Conservation (phyloP, 768 basidiomycete genomes). For the Pleurotus salmoneostramineus region DNA sequence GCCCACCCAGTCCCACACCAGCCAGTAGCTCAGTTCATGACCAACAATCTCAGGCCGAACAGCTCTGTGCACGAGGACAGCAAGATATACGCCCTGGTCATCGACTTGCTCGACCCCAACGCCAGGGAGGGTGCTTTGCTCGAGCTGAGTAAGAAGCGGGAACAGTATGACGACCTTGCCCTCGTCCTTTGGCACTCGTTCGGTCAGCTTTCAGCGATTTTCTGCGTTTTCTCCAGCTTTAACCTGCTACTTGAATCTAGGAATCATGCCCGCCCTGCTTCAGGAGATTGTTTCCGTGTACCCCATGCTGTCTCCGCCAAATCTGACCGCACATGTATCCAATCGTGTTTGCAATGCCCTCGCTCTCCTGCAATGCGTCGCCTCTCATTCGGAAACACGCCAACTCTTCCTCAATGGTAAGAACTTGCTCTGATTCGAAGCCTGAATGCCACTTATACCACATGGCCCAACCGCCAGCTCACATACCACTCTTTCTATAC, state of each 20-base stretch:
- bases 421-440: constrained; percentile 43
- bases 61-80: constrained; percentile 43
- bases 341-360: constrained; percentile 99
- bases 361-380: constrained; percentile 96
- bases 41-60: constrained; percentile 18
- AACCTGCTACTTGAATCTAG: constrained; percentile 31
- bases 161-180: constrained; percentile 98
- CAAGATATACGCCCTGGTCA: constrained; percentile 89
- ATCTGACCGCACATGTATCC: constrained; percentile 94
- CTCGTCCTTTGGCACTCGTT: constrained; percentile 98
- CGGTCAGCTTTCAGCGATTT: constrained; percentile 45
- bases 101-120: constrained; percentile 78
- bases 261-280: constrained; percentile 95
- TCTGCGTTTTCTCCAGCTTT: neutral
- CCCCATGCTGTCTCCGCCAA: constrained; percentile 90
- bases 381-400: constrained; percentile 94
- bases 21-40: constrained; percentile 35
- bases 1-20: constrained; percentile 57
- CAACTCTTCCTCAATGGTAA: constrained; percentile 91
- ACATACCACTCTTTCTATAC: constrained; percentile 97
- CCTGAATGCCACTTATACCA: constrained; percentile 30
- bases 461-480: constrained; percentile 46
- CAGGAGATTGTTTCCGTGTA: constrained; percentile 99
- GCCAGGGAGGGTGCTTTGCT: constrained; percentile 88
- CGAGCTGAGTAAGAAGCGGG: constrained; percentile 97